Evolutionary conservation across 768 basidiomycete species (phyloP).

Genomic region (Pleurotus citrinopileatus): DNA sequence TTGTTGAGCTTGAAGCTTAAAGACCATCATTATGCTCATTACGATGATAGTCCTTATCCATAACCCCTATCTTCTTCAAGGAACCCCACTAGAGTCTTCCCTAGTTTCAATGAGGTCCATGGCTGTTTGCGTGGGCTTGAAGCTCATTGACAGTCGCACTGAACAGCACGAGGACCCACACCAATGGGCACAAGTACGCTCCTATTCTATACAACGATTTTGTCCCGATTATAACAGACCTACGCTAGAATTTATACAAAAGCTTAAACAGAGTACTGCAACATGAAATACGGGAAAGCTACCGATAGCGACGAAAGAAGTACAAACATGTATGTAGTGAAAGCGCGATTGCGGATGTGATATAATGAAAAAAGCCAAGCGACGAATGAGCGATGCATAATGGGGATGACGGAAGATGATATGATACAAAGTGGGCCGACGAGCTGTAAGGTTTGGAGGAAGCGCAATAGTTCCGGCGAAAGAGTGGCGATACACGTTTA

Average conservation of each 20-base stretch:
- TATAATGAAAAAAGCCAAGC: neutral
- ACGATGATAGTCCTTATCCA: too few relatives aligned
- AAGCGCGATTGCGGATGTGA: neutral
- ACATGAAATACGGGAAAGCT: constrained; percentile 2
- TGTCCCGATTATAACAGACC: constrained; percentile 3
- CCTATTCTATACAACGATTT: neutral
- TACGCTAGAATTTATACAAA: constrained; percentile 8
- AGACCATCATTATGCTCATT: too few relatives aligned
- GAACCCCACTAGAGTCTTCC: too few relatives aligned
- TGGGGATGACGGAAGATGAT: neutral
- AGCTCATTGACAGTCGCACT: too few relatives aligned
- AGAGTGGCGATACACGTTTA: neutral
- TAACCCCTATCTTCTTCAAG: too few relatives aligned
- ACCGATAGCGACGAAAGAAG: neutral
- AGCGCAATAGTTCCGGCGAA: neutral
- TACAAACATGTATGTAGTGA: constrained; percentile 1
- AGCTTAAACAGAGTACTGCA: neutral
- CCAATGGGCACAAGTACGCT: too few relatives aligned
- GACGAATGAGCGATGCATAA: neutral
- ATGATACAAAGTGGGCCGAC: neutral
- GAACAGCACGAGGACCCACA: too few relatives aligned
- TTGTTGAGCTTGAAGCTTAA: too few relatives aligned
- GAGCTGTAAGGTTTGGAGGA: neutral
- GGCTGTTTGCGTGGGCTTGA: too few relatives aligned
- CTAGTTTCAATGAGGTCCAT: too few relatives aligned